Conservation (phyloP, 768 basidiomycete species). For the Tylopilus rubrobrunneus region DNA sequence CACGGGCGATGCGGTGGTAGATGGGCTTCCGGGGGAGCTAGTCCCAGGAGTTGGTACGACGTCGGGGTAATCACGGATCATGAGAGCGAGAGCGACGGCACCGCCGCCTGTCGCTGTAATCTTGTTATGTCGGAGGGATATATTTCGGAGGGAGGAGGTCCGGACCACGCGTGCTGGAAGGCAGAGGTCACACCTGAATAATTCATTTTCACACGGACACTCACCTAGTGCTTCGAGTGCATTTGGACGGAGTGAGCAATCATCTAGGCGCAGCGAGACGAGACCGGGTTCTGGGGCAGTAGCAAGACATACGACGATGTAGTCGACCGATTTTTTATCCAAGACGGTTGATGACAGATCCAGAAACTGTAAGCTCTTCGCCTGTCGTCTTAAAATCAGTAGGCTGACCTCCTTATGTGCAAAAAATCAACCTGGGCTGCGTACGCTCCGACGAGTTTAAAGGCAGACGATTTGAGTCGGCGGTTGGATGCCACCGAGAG, state of each 20-base stretch:
- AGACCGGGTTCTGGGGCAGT: conserved; percentile 41
- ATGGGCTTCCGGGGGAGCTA: not conserved
- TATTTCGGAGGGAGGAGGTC: conserved; percentile 77
- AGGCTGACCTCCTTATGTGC: too few species aligned
- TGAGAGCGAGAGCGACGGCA: conserved; percentile 87
- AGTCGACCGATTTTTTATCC: conserved; percentile 84
- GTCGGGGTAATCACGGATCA: conserved; percentile 96
- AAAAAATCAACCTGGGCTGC: conserved; percentile 53
- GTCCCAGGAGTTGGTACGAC: conserved; percentile 39
- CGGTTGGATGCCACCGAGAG: conserved; percentile 86
- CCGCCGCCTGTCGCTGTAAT: conserved; percentile 84
- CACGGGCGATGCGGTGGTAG: conserved; percentile 8
- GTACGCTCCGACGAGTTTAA: conserved; percentile 78
- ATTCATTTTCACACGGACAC: conserved; percentile 23
- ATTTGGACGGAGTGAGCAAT: conserved; percentile 70
- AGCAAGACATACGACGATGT: conserved; percentile 66
- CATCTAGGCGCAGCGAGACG: conserved; percentile 82
- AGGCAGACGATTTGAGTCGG: conserved; percentile 71
- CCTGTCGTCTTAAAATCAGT: conserved; percentile 38
- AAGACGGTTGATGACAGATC: conserved; percentile 84
- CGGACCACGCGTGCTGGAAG: conserved; percentile 74
- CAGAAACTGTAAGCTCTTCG: conserved; percentile 75
- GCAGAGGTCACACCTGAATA: not conserved
- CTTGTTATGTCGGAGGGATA: conserved; percentile 86
- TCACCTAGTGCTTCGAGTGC: conserved; percentile 78